Conservation (phyloP, 176 grass and related monocot species). For the Oryza officinalis region DNA sequence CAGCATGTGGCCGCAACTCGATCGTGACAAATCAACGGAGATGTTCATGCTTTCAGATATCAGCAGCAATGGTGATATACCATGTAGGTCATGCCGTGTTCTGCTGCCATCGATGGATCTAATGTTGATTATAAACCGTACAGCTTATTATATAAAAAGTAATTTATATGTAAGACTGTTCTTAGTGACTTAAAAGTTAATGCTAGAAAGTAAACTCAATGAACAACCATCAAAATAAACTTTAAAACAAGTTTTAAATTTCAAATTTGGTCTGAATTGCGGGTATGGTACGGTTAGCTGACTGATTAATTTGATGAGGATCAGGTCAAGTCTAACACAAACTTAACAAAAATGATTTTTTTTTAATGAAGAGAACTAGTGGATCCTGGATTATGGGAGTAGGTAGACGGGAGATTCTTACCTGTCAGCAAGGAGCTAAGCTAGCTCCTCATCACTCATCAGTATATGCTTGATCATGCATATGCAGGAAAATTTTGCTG, state of each 20-base stretch:
- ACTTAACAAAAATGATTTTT: not conserved
- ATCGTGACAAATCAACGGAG: not conserved
- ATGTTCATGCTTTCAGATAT: not conserved
- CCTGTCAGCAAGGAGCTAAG: not conserved
- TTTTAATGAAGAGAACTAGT: not conserved
- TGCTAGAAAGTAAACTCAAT: no score
- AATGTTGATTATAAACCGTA: no score
- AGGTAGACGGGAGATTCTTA: constrained; percentile 14
- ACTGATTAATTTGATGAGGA: constrained; percentile 20
- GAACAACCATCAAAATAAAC: no score
- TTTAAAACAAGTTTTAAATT: no score
- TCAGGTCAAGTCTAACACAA: constrained; percentile 12
- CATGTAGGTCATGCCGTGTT: not conserved
- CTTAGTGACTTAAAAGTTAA: no score
- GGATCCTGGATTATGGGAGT: not conserved
- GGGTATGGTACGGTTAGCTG: not conserved
- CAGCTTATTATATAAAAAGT: no score
- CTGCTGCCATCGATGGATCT: no score
- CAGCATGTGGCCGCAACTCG: constrained; percentile 17
- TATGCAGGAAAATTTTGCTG: constrained; percentile 4
- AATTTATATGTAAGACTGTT: no score
- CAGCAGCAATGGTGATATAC: not conserved
- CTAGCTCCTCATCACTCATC: not conserved
- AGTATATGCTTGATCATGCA: not conserved
- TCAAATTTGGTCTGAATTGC: not conserved